These are phyloP conservation scores for Candida coleopterorum DNA, from an alignment of 805 yeast species.

Conservation along the genomic window DNA sequence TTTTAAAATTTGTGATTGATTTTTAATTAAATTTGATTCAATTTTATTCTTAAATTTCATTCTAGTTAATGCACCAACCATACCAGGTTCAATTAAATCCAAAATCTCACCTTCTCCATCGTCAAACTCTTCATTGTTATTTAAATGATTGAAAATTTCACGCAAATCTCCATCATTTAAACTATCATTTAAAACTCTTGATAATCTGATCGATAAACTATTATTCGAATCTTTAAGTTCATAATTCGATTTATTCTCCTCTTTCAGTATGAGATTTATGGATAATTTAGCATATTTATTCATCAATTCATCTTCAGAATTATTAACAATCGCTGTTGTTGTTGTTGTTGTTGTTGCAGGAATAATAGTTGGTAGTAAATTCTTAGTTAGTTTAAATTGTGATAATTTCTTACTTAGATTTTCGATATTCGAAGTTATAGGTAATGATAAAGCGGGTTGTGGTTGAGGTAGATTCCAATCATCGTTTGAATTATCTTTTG, in stretches of 20 bases:
- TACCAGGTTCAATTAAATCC: slow-evolving; percentile 41
- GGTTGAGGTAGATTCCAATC: slow-evolving; percentile 30
- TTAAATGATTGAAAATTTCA: slow-evolving; percentile 28
- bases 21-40: slow-evolving; percentile 55
- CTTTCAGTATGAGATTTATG: slow-evolving; percentile 25
- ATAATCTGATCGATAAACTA: slow-evolving; percentile 41
- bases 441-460: slow-evolving; percentile 41
- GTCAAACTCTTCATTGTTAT: slow-evolving; percentile 17
- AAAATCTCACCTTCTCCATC: slow-evolving; percentile 24
- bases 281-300: slow-evolving; percentile 48
- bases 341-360: too few relatives aligned
- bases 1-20: slow-evolving; percentile 36
- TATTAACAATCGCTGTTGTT: slow-evolving; percentile 10
- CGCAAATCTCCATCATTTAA: slow-evolving; percentile 35
- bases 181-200: slow-evolving; percentile 45
- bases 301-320: slow-evolving; percentile 10
- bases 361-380: slow-evolving; percentile 19
- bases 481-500: slow-evolving; percentile 6
- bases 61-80: slow-evolving; percentile 57
- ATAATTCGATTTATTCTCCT: background rate
- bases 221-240: slow-evolving; percentile 3
- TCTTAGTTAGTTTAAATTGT: slow-evolving; percentile 27
- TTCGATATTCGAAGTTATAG: slow-evolving; percentile 35
- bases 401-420: slow-evolving; percentile 29
- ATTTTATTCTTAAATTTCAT: slow-evolving; percentile 55